Evolutionary conservation across 1,284 basidiomycete species (phyloP).

Genomic region (Volvariella volvacea): DNA sequence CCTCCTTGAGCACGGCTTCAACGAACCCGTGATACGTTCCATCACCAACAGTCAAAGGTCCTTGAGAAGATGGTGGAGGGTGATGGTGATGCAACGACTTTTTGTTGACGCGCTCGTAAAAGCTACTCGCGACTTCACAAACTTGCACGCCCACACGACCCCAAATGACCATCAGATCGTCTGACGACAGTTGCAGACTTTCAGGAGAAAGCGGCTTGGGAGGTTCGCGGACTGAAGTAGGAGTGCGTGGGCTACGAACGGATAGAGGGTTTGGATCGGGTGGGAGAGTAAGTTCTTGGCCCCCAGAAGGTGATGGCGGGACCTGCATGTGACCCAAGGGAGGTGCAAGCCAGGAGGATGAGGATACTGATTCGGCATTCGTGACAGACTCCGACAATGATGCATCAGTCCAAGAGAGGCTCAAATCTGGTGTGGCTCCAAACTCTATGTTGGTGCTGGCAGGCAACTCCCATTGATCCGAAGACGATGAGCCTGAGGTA

Average conservation of each 20-base stretch:
- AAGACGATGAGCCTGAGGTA: conserved; percentile 28
- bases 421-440: conserved; percentile 27
- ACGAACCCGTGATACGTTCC: conserved; percentile 80
- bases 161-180: conserved; percentile 68
- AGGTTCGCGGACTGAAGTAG: conserved; percentile 16
- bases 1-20: conserved; percentile 51
- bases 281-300: background rate
- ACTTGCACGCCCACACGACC: conserved; percentile 71
- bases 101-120: conserved; percentile 58
- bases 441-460: conserved; percentile 33
- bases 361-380: background rate
- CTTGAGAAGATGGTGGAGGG: background rate
- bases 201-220: conserved; percentile 9
- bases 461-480: conserved; percentile 46
- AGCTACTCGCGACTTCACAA: conserved; percentile 56
- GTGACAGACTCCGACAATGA: background rate
- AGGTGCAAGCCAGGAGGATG: background rate
- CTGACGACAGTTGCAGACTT: conserved; percentile 36
- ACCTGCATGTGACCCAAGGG: background rate
- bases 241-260: conserved; percentile 1
- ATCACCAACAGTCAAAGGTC: conserved; percentile 65
- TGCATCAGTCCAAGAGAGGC: conserved; percentile 33
- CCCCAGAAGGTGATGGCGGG: background rate
- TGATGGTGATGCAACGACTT: conserved; percentile 24
- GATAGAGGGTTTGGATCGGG: background rate